Conservation (phyloP, 2,329 filamentous ascomycete genomes). For the Fusarium duplospermum region DNA sequence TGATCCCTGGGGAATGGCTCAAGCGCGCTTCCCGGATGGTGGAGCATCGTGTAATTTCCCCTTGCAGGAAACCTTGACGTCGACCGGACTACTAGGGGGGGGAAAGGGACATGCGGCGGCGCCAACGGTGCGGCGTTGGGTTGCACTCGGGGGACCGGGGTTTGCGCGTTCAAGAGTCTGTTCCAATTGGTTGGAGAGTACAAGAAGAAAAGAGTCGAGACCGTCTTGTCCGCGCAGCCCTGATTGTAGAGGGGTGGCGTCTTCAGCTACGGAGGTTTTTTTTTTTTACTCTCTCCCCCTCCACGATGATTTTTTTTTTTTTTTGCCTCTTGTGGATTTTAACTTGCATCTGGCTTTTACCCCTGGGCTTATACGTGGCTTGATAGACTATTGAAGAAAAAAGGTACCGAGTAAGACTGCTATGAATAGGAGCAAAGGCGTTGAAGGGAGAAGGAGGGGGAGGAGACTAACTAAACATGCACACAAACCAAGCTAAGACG, state of each 20-base stretch:
- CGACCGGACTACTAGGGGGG: conserved; percentile 13
- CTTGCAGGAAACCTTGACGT: conserved; percentile 45
- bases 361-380: conserved; percentile 20
- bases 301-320: background rate
- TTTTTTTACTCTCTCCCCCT: background rate
- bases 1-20: background rate
- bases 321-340: background rate
- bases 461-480: background rate
- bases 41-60: conserved; percentile 37
- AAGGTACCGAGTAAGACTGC: background rate
- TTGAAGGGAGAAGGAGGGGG: background rate
- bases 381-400: conserved; percentile 16
- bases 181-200: background rate
- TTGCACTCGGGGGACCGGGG: conserved; percentile 23
- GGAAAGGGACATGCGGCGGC: conserved; percentile 31
- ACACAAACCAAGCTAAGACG: background rate
- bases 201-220: conserved; percentile 8
- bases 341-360: conserved; percentile 1
- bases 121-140: conserved; percentile 43
- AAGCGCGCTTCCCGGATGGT: conserved; percentile 3
- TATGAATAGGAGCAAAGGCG: background rate
- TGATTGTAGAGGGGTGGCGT: background rate
- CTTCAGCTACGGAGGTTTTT: background rate
- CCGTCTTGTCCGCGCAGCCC: background rate
- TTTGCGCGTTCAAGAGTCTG: conserved; percentile 1